Conservation (phyloP, 2,329 filamentous ascomycete genomes). For the Penicillium sp. region DNA sequence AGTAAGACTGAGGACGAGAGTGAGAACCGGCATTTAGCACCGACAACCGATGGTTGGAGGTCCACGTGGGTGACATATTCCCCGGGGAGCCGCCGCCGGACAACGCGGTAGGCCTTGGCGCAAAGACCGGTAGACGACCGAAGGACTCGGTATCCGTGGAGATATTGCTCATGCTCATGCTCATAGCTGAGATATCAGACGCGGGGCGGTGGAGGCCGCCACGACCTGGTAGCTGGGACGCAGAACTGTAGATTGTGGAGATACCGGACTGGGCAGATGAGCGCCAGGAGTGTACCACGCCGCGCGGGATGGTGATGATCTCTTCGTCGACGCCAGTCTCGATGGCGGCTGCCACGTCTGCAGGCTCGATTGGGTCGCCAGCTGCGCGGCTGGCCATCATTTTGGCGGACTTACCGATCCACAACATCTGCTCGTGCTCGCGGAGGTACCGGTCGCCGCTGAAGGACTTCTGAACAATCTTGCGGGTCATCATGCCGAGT, state of each 20-base stretch:
- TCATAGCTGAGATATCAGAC: slow-evolving; percentile 30
- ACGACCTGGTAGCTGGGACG: slow-evolving; percentile 21
- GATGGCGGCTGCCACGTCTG: slow-evolving; percentile 26
- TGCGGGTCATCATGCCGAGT: slow-evolving; percentile 57
- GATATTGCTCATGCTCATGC: slow-evolving; percentile 29
- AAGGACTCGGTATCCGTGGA: slow-evolving; percentile 33
- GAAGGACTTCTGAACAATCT: slow-evolving; percentile 59
- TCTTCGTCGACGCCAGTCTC: slow-evolving; percentile 34
- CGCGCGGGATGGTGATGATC: slow-evolving; percentile 36
- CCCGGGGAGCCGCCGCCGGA: slow-evolving; percentile 10
- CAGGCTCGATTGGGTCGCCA: slow-evolving; percentile 23
- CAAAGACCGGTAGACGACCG: slow-evolving; percentile 34
- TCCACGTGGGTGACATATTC: slow-evolving; percentile 11
- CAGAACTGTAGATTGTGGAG: slow-evolving; percentile 29
- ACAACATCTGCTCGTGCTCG: slow-evolving; percentile 62
- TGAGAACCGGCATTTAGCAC: slow-evolving; percentile 1
- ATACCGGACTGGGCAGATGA: slow-evolving; percentile 34
- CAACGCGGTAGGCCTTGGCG: slow-evolving; percentile 25
- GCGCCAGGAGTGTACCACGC: slow-evolving; percentile 36
- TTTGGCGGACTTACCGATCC: slow-evolving; percentile 44
- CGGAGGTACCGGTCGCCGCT: slow-evolving; percentile 59
- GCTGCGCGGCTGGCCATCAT: slow-evolving; percentile 30
- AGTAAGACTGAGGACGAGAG: slow-evolving; percentile 15
- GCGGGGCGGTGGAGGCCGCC: slow-evolving; percentile 12
- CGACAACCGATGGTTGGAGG: slow-evolving; percentile 19